These are phyloP conservation scores for Sarocladium kiliense DNA, from an alignment of 2,329 filamentous ascomycete species.

Conservation along the genomic window DNA sequence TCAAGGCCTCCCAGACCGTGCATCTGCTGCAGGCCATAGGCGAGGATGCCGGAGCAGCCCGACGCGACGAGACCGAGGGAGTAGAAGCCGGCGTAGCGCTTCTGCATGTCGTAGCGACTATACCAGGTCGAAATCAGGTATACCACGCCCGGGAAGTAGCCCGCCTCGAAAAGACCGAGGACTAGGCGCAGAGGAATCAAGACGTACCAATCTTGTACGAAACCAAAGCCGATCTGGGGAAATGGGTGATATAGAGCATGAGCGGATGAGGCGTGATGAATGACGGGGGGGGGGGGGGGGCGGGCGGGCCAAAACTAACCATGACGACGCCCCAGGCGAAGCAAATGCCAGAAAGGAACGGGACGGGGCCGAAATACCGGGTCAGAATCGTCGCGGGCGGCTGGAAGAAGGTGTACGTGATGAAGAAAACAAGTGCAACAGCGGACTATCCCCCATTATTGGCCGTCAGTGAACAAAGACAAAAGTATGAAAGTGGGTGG, in stretches of 20 bases:
- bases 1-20: slow-evolving; percentile 34
- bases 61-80: slow-evolving; percentile 19
- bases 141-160: not conserved
- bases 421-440: not conserved
- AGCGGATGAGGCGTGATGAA: too few species aligned
- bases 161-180: not conserved
- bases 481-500: too few species aligned
- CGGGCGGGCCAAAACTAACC: not conserved
- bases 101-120: slow-evolving; percentile 58
- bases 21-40: slow-evolving; percentile 25
- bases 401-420: not conserved
- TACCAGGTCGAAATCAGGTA: slow-evolving; percentile 51
- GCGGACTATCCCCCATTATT: not conserved
- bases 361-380: not conserved
- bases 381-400: not conserved
- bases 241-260: too few species aligned
- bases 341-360: not conserved
- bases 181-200: not conserved
- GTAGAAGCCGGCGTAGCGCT: slow-evolving; percentile 37
- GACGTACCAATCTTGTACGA: too few species aligned
- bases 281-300: too few species aligned
- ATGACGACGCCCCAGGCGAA: not conserved
- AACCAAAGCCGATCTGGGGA: too few species aligned
- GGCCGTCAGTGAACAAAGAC: too few species aligned
- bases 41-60: slow-evolving; percentile 18